Percentiles rank a stretch among this genome's conserved stretches.
These are phyloP conservation scores for Guillardia theta DNA, from an alignment of 78 protist genomes.

Conservation along the genomic window DNA sequence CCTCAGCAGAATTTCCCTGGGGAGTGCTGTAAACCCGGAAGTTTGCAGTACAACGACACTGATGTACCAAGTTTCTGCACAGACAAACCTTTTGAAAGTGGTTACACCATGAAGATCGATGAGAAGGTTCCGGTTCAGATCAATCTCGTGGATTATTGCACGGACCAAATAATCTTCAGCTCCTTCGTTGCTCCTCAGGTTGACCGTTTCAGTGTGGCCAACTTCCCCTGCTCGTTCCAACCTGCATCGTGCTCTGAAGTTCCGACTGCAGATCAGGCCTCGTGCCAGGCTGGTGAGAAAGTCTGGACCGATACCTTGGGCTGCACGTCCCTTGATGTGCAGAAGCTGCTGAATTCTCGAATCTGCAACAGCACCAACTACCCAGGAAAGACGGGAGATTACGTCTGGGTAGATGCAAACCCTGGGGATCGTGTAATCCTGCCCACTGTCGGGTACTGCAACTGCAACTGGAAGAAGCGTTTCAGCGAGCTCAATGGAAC, in stretches of 20 bases:
- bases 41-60: background rate
- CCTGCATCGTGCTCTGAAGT: background rate
- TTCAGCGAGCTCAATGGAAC: too few relatives aligned
- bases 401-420: too few relatives aligned
- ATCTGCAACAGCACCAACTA: too few relatives aligned
- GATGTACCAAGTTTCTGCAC: background rate
- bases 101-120: background rate
- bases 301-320: background rate
- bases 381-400: too few relatives aligned
- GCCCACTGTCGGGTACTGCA: background rate
- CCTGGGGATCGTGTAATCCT: background rate
- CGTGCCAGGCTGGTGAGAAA: background rate
- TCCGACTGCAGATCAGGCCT: background rate
- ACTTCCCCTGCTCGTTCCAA: background rate
- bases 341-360: too few relatives aligned
- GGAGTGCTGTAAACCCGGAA: conserved; percentile 13
- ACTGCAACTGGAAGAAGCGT: background rate
- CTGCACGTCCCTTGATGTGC: background rate
- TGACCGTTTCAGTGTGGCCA: background rate
- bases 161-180: background rate
- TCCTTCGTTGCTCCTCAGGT: background rate
- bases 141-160: background rate
- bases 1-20: too few relatives aligned
- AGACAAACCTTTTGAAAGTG: background rate
- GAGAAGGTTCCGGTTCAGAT: background rate